Evolutionary conservation across 805 yeast genomes (phyloP).

Genomic region (Candida wancherniae): DNA sequence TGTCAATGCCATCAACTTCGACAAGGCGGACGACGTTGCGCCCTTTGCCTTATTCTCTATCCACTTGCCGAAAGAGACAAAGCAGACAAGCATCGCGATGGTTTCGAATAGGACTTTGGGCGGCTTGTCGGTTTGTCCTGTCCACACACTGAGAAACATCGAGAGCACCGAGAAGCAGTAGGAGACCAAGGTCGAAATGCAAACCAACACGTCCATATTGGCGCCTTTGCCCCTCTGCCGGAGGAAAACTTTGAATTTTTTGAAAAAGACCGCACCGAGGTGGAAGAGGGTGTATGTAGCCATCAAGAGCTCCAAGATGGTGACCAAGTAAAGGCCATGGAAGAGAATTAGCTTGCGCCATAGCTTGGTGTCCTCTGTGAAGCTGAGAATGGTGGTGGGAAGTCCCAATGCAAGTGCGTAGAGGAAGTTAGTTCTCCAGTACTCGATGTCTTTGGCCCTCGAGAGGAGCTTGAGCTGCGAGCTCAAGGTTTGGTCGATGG

Average conservation of each 20-base stretch:
- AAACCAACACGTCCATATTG: slow-evolving; percentile 90
- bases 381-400: slow-evolving; percentile 53
- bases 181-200: slow-evolving; percentile 75
- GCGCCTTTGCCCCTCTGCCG: slow-evolving; percentile 54
- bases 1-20: slow-evolving; percentile 71
- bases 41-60: slow-evolving; percentile 91
- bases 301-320: slow-evolving; percentile 54
- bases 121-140: slow-evolving; percentile 35
- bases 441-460: slow-evolving; percentile 63
- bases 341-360: slow-evolving; percentile 33
- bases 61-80: slow-evolving; percentile 87
- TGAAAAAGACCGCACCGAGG: slow-evolving; percentile 65
- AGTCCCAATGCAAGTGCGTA: slow-evolving; percentile 52
- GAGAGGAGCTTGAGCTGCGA: slow-evolving; percentile 68
- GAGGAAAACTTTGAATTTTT: slow-evolving; percentile 60
- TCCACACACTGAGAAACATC: slow-evolving; percentile 45
- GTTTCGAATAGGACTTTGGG: slow-evolving; percentile 84
- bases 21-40: slow-evolving; percentile 83
- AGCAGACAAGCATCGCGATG: slow-evolving; percentile 74
- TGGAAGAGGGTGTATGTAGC: slow-evolving; percentile 58
- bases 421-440: slow-evolving; percentile 60
- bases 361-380: slow-evolving; percentile 38
- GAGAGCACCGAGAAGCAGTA: slow-evolving; percentile 68
- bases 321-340: slow-evolving; percentile 63
- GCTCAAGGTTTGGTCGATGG: slow-evolving; percentile 49